Conservation (phyloP, 345 rosid species). For the Corchorus olitorius region DNA sequence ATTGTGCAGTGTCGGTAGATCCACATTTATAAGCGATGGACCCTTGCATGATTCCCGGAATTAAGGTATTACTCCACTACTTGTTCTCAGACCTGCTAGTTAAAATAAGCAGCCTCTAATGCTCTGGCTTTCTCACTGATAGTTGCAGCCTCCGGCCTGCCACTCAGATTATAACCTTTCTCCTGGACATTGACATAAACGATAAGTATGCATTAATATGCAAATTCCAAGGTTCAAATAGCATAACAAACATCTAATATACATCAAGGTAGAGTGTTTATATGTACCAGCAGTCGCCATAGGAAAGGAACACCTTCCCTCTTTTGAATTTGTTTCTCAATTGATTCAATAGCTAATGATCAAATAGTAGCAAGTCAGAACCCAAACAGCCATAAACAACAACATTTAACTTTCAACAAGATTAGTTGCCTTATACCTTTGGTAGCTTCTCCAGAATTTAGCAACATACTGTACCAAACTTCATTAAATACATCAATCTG, state of each 20-base stretch:
- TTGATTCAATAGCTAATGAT: slow-evolving; percentile 56
- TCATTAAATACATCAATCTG: slow-evolving; percentile 91
- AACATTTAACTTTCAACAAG: not conserved
- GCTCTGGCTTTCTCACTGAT: slow-evolving; percentile 54
- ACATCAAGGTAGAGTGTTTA: not conserved
- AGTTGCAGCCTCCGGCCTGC: slow-evolving; percentile 47
- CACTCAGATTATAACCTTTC: slow-evolving; percentile 51
- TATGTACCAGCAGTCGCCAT: slow-evolving; percentile 80
- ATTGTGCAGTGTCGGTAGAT: no score
- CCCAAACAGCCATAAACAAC: not conserved
- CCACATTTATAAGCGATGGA: no score
- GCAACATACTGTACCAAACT: slow-evolving; percentile 70
- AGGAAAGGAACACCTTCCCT: slow-evolving; percentile 76
- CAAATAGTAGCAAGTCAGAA: slow-evolving; percentile 13
- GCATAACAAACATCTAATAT: slow-evolving; percentile 1
- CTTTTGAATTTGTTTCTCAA: slow-evolving; percentile 52
- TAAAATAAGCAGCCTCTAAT: slow-evolving; percentile 65
- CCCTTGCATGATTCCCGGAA: no score
- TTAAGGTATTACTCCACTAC: not conserved
- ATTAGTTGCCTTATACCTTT: slow-evolving; percentile 44
- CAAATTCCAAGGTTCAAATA: not conserved
- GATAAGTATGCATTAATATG: not conserved
- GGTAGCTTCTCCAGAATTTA: slow-evolving; percentile 57
- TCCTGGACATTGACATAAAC: slow-evolving; percentile 47
- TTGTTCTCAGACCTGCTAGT: slow-evolving; percentile 12